Percentiles rank a stretch among this genome's conserved stretches.
These are phyloP conservation scores for Aspergillus tamarii DNA, from an alignment of 2,329 filamentous ascomycete genomes.

Conservation along the genomic window DNA sequence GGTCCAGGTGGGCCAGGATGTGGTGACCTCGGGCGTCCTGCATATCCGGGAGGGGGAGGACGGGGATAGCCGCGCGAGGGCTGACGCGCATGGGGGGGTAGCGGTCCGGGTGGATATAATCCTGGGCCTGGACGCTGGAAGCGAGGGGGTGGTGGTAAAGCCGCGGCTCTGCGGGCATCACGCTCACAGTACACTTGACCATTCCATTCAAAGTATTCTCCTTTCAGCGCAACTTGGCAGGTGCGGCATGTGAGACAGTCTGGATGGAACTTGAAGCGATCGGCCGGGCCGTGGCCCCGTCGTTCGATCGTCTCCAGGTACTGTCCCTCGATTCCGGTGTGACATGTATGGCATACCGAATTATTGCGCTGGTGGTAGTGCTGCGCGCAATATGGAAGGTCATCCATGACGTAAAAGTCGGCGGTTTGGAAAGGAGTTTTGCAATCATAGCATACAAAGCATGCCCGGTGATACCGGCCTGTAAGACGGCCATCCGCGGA, in stretches of 20 bases:
- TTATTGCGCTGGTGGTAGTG: slow-evolving; percentile 93
- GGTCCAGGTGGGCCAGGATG: background rate
- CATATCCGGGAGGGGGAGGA: slow-evolving; percentile 31
- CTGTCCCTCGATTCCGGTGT: slow-evolving; percentile 86
- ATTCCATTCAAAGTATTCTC: slow-evolving; percentile 90
- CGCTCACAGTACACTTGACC: slow-evolving; percentile 82
- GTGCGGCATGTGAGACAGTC: slow-evolving; percentile 79
- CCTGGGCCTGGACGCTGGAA: slow-evolving; percentile 25
- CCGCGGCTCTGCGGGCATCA: slow-evolving; percentile 69
- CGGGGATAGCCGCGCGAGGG: slow-evolving; percentile 19
- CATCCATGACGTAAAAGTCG: slow-evolving; percentile 88
- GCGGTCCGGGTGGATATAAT: slow-evolving; percentile 37
- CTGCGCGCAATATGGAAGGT: slow-evolving; percentile 85
- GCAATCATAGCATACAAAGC: slow-evolving; percentile 90
- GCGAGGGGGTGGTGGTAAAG: slow-evolving; percentile 42
- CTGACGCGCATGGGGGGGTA: slow-evolving; percentile 30
- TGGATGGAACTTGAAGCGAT: slow-evolving; percentile 77
- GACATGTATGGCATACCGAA: slow-evolving; percentile 79
- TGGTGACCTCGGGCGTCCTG: slow-evolving; percentile 15
- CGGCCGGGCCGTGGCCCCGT: slow-evolving; percentile 34
- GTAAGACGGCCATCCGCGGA: slow-evolving; percentile 90
- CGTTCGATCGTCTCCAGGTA: slow-evolving; percentile 78
- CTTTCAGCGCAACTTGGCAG: slow-evolving; percentile 72
- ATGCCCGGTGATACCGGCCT: slow-evolving; percentile 91
- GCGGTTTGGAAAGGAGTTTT: slow-evolving; percentile 77